Percentiles rank a stretch among this genome's conserved stretches.
These are phyloP conservation scores for Silene conica DNA, from an alignment of 148 eudicot genomes.

Conservation along the genomic window DNA sequence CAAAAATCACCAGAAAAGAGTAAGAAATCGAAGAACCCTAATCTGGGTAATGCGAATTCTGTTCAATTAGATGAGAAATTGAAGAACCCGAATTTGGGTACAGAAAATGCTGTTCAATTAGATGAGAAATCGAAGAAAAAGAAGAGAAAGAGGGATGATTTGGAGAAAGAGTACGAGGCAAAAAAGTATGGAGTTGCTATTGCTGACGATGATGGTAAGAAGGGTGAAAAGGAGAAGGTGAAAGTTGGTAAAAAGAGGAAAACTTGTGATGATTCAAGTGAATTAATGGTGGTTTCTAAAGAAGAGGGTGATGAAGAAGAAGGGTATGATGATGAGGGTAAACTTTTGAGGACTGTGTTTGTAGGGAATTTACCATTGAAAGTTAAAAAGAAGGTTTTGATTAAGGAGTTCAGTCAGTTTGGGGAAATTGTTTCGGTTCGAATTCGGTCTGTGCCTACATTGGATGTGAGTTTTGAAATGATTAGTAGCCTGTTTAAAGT, in stretches of 20 bases:
- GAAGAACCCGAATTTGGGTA: constrained; percentile 17
- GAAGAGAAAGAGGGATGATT: constrained; percentile 86
- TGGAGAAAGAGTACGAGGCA: constrained; percentile 66
- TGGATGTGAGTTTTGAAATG: constrained; percentile 59
- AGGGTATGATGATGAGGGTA: constrained; percentile 90
- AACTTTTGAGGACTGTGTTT: constrained; percentile 85
- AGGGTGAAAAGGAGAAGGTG: constrained; percentile 25
- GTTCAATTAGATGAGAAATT: constrained; percentile 14
- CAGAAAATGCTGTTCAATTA: constrained; percentile 11
- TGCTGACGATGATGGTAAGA: constrained; percentile 15
- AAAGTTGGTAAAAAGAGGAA: constrained; percentile 73
- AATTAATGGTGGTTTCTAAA: constrained; percentile 38
- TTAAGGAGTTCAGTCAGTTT: constrained; percentile 67
- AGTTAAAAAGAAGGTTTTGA: constrained; percentile 68
- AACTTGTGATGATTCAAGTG: constrained; percentile 41
- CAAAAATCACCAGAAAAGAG: constrained; percentile 17
- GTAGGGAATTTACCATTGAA: constrained; percentile 94
- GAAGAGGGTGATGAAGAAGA: constrained; percentile 32
- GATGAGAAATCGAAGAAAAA: constrained; percentile 25
- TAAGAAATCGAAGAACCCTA: constrained; percentile 21
- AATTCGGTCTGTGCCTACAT: constrained; percentile 78
- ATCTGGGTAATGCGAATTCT: background rate
- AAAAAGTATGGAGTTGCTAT: constrained; percentile 30
- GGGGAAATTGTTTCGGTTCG: constrained; percentile 89
- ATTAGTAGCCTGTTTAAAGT: background rate